Percentiles rank a stretch among this genome's conserved stretches.
Conservation (phyloP, 805 yeast species). For the Nakazawaea peltata region DNA sequence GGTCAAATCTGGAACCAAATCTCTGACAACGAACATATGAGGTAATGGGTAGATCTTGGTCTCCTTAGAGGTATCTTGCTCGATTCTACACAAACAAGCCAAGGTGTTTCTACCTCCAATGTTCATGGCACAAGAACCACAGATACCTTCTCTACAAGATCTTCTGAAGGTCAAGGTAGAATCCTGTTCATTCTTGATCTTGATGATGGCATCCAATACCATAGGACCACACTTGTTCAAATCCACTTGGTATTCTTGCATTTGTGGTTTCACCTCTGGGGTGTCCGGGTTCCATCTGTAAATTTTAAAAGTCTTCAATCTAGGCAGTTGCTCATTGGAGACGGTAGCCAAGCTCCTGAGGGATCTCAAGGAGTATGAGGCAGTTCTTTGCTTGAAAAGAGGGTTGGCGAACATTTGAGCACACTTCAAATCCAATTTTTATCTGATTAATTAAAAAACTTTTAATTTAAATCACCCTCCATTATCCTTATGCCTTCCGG, state of each 20-base stretch:
- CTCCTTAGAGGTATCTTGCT: conserved; percentile 64
- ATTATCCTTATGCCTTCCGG: too few species aligned
- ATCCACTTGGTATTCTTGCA: conserved; percentile 79
- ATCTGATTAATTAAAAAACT: too few species aligned
- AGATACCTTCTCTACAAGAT: conserved; percentile 98
- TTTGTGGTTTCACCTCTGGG: conserved; percentile 83
- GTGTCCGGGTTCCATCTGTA: conserved; percentile 99
- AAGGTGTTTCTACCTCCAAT: conserved; percentile 96
- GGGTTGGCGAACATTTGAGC: too few species aligned
- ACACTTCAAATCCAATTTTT: too few species aligned
- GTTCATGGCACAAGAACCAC: conserved; percentile 99
- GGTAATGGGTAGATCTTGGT: conserved; percentile 93
- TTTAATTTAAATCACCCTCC: too few species aligned
- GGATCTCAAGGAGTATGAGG: neutral
- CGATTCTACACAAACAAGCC: conserved; percentile 94
- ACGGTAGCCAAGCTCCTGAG: conserved; percentile 33
- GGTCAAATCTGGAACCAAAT: conserved; percentile 95
- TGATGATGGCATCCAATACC: conserved; percentile 91
- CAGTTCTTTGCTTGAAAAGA: too few species aligned
- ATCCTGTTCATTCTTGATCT: conserved; percentile 96
- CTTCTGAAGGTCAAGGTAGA: conserved; percentile 93
- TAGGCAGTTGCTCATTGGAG: conserved; percentile 38
- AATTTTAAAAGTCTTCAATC: conserved; percentile 78
- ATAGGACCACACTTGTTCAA: conserved; percentile 94
- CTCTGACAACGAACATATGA: conserved; percentile 96